Evolutionary conservation across 1,139 yeast genomes (phyloP), one percentile per base, ranked within the genome.

Genomic region (Ogataea hybrid): DNA sequence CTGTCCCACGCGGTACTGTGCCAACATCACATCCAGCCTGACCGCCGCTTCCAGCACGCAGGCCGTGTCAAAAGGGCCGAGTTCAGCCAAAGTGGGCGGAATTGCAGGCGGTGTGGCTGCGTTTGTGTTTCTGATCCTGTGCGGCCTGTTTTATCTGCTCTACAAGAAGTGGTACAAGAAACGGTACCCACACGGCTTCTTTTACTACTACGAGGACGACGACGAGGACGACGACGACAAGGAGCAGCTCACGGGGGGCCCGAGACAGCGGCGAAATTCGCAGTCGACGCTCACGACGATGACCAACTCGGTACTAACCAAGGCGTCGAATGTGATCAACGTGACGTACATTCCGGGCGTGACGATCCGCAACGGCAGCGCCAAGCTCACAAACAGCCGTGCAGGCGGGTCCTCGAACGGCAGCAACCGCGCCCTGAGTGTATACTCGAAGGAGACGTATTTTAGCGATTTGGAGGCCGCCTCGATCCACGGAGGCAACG

Each of bases 271-370:
- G 51, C 44, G 58, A 53, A 15, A 57, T 50, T 40, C 63, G 43
- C 67, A 61, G 54, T 75, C 48, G 59, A 73, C 65, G 64, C 72
- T 38, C 17, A 47, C 58, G 2, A 64, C 69, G 9, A 64, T 79
- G 44, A 82, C 87, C 6, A 76, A 84, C 16, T 74, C 87, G 5
- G 73, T 79, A 22, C 71, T 84, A 41, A 82, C 92, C 7, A 78
- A 84, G 51, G 95, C 94, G 4, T 84, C 95, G 7, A 89, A 90
- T 62, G 81, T 90, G 48, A 75, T 89, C 48, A 96, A 96, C n/a
- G 84, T 89, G 50, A 96, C 95, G 2, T 89, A 89, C 61, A 87
- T 89, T 47, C 97, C 97, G 0, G 97, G 97, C 29, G 96, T 88
- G 29, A 84, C 88, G 1, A 81, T 80, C n/a, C 68, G 82, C 21